Conservation (phyloP, 345 rosid species). For the Salix dunnii region DNA sequence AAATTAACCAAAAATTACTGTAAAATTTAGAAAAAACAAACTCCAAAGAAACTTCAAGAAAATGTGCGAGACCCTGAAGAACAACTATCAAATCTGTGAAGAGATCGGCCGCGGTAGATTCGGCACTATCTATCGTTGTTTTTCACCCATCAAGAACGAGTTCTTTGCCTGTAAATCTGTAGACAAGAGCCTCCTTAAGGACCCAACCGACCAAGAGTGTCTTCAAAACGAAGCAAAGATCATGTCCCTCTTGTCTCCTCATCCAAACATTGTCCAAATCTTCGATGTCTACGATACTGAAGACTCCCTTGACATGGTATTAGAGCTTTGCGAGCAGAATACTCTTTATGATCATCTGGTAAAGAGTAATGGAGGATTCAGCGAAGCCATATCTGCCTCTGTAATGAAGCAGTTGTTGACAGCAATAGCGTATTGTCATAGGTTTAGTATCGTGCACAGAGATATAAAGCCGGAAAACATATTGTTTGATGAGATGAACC, state of each 20-base stretch:
- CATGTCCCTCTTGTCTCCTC: slow-evolving; percentile 25
- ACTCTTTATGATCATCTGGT: slow-evolving; percentile 21
- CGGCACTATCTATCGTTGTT: slow-evolving; percentile 27
- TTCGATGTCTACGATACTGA: slow-evolving; percentile 22
- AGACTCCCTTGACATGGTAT: slow-evolving; percentile 16
- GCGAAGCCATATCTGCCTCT: slow-evolving; percentile 11
- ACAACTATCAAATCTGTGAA: slow-evolving; percentile 25
- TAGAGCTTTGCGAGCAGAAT: slow-evolving; percentile 26
- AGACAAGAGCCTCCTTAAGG: slow-evolving; percentile 23
- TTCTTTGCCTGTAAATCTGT: slow-evolving; percentile 28
- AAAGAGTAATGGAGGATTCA: not conserved
- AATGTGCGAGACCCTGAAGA: slow-evolving; percentile 17
- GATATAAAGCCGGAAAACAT: slow-evolving; percentile 29
- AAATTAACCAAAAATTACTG: too few relatives aligned
- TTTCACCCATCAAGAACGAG: slow-evolving; percentile 7
- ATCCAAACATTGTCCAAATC: slow-evolving; percentile 30
- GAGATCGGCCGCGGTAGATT: slow-evolving; percentile 37
- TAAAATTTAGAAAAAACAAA: not conserved
- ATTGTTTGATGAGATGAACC: slow-evolving; percentile 12
- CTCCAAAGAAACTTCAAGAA: not conserved
- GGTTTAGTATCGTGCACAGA: slow-evolving; percentile 17
- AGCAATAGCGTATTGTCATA: slow-evolving; percentile 24
- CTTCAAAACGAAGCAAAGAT: slow-evolving; percentile 26
- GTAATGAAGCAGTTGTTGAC: slow-evolving; percentile 14
- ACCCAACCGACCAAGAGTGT: slow-evolving; percentile 26